phyloP scores from a whole-genome alignment of 495 filamentous ascomycete species.

The Neurospora intermedia region DNA sequence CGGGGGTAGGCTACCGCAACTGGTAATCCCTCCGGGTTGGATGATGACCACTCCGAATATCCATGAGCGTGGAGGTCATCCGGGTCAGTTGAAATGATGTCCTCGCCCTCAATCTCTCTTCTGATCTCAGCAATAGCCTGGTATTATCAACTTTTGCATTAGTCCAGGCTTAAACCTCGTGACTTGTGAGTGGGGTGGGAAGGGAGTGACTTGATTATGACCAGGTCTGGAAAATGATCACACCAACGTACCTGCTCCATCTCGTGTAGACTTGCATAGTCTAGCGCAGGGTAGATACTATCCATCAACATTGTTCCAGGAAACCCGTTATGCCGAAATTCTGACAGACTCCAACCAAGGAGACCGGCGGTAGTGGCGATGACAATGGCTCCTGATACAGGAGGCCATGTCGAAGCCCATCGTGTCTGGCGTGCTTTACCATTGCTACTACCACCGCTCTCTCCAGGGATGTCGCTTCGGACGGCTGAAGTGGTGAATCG shows the following conservation, averaged over 20 bases:
- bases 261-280: slow-evolving; percentile 39
- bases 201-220: neutral
- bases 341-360: slow-evolving; percentile 30
- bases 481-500: slow-evolving; percentile 12
- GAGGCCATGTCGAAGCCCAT: slow-evolving; percentile 18
- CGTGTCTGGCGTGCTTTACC: neutral
- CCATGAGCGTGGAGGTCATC: slow-evolving; percentile 75
- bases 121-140: slow-evolving; percentile 44
- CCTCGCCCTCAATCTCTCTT: slow-evolving; percentile 46
- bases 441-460: neutral
- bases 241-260: slow-evolving; percentile 38
- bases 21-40: slow-evolving; percentile 65
- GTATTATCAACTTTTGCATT: neutral
- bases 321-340: slow-evolving; percentile 15
- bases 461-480: slow-evolving; percentile 10
- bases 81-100: slow-evolving; percentile 70
- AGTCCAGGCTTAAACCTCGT: neutral
- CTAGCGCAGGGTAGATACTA: slow-evolving; percentile 24
- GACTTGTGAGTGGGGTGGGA: neutral
- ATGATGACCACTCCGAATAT: slow-evolving; percentile 81
- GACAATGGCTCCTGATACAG: slow-evolving; percentile 23
- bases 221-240: neutral
- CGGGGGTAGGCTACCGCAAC: slow-evolving; percentile 75
- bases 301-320: slow-evolving; percentile 29
- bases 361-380: slow-evolving; percentile 31